Conservation (phyloP, 176 grass and related monocot species). For the Triticum timopheevii region DNA sequence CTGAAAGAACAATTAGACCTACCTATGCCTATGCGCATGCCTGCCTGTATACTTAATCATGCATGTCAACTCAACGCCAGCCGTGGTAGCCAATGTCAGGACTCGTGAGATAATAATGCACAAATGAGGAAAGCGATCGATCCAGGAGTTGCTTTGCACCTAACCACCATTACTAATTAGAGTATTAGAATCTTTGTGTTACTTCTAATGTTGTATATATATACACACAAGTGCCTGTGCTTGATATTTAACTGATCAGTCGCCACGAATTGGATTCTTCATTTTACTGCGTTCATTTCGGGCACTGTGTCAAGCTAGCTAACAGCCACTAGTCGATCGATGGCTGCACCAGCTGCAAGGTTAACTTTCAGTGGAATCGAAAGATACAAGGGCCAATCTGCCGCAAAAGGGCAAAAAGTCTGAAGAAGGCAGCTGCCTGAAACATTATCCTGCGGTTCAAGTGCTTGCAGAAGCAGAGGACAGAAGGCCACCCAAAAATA, state of each 20-base stretch:
- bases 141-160: slow-evolving; percentile 19
- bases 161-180: not conserved
- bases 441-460: slow-evolving; percentile 42
- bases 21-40: not conserved
- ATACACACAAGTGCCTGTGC: not conserved
- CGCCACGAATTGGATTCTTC: not conserved
- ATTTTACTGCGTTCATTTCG: not conserved
- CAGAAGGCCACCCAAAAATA: not conserved
- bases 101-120: slow-evolving; percentile 15
- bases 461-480: slow-evolving; percentile 25
- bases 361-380: slow-evolving; percentile 18
- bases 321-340: not conserved
- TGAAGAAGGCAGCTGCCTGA: slow-evolving; percentile 9
- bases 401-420: slow-evolving; percentile 10
- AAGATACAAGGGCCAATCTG: slow-evolving; percentile 8
- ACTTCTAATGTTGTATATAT: not conserved
- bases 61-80: not conserved
- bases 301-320: slow-evolving; percentile 12
- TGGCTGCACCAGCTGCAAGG: not conserved
- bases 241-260: not conserved
- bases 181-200: slow-evolving; percentile 2
- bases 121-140: slow-evolving; percentile 8
- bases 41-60: slow-evolving; percentile 26
- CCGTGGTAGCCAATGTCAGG: slow-evolving; percentile 4
- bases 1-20: slow-evolving; percentile 12